A percentile compares a stretch with the other conserved stretches of the same genome.
phyloP scores from a whole-genome alignment of 2,329 filamentous ascomycete species.

The Colletotrichum viniferum region DNA sequence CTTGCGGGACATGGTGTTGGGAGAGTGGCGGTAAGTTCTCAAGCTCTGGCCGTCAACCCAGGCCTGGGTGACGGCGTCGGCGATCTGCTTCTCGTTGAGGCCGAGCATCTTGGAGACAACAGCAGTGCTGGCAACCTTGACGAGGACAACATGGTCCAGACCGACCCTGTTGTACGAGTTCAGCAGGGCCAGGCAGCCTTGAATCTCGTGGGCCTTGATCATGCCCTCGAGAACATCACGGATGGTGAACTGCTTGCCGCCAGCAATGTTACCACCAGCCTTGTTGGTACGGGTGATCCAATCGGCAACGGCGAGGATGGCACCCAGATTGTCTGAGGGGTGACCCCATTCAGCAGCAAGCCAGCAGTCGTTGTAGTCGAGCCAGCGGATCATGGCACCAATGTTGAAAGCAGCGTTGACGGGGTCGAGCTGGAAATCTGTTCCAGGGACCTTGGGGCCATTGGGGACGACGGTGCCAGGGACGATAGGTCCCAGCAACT shows the following conservation, averaged over 20 bases:
- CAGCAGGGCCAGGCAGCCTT: constrained; percentile 93
- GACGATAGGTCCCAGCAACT: constrained; percentile 91
- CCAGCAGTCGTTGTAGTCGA: constrained; percentile 99
- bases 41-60: constrained; percentile 97
- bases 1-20: constrained; percentile 99
- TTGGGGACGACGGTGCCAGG: constrained; percentile 91
- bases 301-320: constrained; percentile 94
- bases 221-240: constrained; percentile 93
- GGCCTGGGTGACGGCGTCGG: constrained; percentile 93
- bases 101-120: constrained; percentile 96
- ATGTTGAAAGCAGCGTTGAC: constrained; percentile 99
- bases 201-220: constrained; percentile 99
- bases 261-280: constrained; percentile 77
- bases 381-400: constrained; percentile 97
- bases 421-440: constrained; percentile 91
- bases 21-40: constrained; percentile 95
- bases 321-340: constrained; percentile 96
- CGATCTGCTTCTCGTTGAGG: constrained; percentile 86
- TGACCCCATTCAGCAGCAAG: constrained; percentile 98
- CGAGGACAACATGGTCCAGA: constrained; percentile 94
- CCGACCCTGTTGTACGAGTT: constrained; percentile 99
- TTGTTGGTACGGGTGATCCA: constrained; percentile 94
- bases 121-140: constrained; percentile 95
- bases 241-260: constrained; percentile 86
- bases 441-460: constrained; percentile 89